A percentile compares a stretch with the other conserved stretches of the same genome.
Conservation (phyloP, 345 rosid species). For the Aethionema arabicum region DNA sequence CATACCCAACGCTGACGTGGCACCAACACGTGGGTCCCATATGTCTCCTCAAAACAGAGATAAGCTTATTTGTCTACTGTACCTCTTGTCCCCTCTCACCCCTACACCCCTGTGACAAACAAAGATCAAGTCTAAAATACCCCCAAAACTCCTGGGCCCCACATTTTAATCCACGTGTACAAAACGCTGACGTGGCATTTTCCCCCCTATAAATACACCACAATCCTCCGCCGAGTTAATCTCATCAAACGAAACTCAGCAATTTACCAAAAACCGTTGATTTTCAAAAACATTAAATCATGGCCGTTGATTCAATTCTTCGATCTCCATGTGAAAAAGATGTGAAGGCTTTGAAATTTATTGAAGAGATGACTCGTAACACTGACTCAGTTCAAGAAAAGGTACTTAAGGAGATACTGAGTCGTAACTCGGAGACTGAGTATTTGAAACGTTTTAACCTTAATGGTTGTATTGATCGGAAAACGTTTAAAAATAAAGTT, state of each 20-base stretch:
- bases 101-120: constrained; percentile 33
- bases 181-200: constrained; percentile 23
- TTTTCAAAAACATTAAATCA: constrained; percentile 35
- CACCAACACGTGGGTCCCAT: constrained; percentile 45
- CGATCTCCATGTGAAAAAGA: constrained; percentile 57
- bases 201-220: constrained; percentile 20
- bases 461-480: constrained; percentile 54
- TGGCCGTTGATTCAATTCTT: constrained; percentile 60
- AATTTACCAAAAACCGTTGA: constrained; percentile 7
- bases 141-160: constrained; percentile 39
- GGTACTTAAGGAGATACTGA: constrained; percentile 54
- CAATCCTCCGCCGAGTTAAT: constrained; percentile 20
- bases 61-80: constrained; percentile 40
- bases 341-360: constrained; percentile 58
- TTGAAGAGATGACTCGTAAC: constrained; percentile 62
- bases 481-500: constrained; percentile 52
- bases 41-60: constrained; percentile 34
- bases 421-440: constrained; percentile 58
- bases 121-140: constrained; percentile 38
- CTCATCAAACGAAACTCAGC: not conserved
- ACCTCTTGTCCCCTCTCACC: constrained; percentile 38
- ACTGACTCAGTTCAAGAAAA: constrained; percentile 55
- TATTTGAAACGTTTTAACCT: constrained; percentile 54
- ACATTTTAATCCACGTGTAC: constrained; percentile 30
- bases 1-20: constrained; percentile 47